Base-by-base conservation (phyloP, 2,329 filamentous ascomycete genomes). In the Bipolaris bicolor region DNA sequence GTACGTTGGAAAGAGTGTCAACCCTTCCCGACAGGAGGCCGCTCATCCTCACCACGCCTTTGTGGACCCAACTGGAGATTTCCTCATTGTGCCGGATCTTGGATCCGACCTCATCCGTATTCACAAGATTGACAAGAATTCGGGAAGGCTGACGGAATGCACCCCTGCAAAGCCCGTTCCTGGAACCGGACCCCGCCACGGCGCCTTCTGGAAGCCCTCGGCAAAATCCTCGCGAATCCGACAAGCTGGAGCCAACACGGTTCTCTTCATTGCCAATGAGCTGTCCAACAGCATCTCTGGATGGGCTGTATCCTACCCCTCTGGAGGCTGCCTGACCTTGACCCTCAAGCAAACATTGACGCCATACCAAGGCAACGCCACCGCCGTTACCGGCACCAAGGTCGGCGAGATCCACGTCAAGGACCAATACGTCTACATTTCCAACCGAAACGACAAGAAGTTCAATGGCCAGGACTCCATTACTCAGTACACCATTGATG, bases 41-140 rank as follows among this genome's bases (percentile, higher is more conserved):
- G 77, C 84, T 5, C 84, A 86, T 63, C 84, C 83, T 7, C 84
- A 86, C 71, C 78, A 82, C 16, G 79, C 79, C 5, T 78, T 83
- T 63, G 71, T 77, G 10, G 83, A 83, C 58, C 82, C 80, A 0
- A 81, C 81, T 0, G 81, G 81, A 11, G 69, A 76, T 36, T 85
- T 79, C 65, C 64, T 86, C 20, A 69, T 86, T 1, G 77, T 79
- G 7, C 79, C 82, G 1, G 84, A 86, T 60, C 78, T 86, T 2
- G 84, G 84, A 33, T 81, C 83, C 5, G 84, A 86, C 63, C 66
- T 83, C 20, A 76, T 85, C 51, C 83, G 83, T 55, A 79, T 86
- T 63, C 84, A 83, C 75, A 75, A 75, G 67, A 81, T 86, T 64
- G 75, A 83, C 61, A 62, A 77, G 20, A 57, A 51, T 3, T 79